Percentiles rank a stretch among this genome's conserved stretches.
Evolutionary conservation across 805 yeast genomes (phyloP).

Genomic region (Candida krabiensis): DNA sequence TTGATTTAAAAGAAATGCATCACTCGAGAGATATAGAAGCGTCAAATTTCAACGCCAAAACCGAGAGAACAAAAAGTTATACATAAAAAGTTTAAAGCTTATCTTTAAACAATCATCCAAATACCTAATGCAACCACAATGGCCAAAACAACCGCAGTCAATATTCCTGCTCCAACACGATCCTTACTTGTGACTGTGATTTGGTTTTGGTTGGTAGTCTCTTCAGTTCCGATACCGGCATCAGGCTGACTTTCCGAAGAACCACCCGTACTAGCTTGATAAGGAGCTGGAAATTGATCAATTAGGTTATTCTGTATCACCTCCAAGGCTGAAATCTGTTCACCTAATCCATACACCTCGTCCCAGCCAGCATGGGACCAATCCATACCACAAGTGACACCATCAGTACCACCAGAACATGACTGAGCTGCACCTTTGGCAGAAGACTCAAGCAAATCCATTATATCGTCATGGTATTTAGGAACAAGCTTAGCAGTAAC

Average conservation of each 20-base stretch:
- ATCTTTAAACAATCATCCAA: slow-evolving; percentile 61
- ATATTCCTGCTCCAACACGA: slow-evolving; percentile 85
- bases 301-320: slow-evolving; percentile 48
- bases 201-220: slow-evolving; percentile 40
- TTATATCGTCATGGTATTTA: slow-evolving; percentile 41
- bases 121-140: slow-evolving; percentile 61
- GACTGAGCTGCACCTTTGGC: slow-evolving; percentile 74
- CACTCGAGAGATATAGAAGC: no score
- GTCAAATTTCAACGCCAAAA: no score
- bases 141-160: slow-evolving; percentile 74
- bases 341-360: slow-evolving; percentile 73
- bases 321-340: slow-evolving; percentile 79
- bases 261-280: slow-evolving; percentile 65
- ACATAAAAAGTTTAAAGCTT: slow-evolving; percentile 45
- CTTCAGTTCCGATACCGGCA: slow-evolving; percentile 54
- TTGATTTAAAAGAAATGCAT: no score
- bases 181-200: slow-evolving; percentile 60
- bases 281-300: slow-evolving; percentile 52
- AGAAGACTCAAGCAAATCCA: slow-evolving; percentile 36
- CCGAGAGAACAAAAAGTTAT: not conserved
- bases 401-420: slow-evolving; percentile 84
- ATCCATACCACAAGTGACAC: slow-evolving; percentile 78
- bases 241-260: slow-evolving; percentile 38
- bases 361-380: slow-evolving; percentile 70
- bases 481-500: slow-evolving; percentile 58